Evolutionary conservation across 495 filamentous ascomycete genomes (phyloP).

Genomic region (Aspergillus hancockii): DNA sequence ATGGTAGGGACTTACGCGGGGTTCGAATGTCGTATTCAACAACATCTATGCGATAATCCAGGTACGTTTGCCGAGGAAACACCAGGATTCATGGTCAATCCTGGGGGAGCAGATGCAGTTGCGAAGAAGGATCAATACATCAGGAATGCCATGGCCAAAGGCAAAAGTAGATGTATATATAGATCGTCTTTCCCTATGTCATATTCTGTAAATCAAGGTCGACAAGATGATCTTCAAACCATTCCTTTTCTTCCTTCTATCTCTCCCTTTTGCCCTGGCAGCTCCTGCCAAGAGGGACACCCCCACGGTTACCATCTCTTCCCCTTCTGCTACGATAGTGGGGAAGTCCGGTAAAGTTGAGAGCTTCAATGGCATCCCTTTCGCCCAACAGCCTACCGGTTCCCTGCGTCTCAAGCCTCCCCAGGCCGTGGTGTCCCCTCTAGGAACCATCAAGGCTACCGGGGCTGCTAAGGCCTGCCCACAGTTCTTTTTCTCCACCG

Average conservation of each 20-base stretch:
- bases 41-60: not conserved
- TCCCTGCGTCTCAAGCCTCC: conserved; percentile 60
- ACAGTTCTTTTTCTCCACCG: conserved; percentile 50
- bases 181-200: not conserved
- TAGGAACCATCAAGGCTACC: conserved; percentile 54
- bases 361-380: conserved; percentile 65
- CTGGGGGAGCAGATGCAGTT: not conserved
- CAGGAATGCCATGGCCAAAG: not conserved
- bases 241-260: conserved; percentile 9
- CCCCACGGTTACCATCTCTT: conserved; percentile 47
- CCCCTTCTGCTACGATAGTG: conserved; percentile 51
- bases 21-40: not conserved
- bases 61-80: not conserved
- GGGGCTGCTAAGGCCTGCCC: conserved; percentile 53
- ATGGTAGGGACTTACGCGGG: not conserved
- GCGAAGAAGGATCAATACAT: not conserved
- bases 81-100: not conserved
- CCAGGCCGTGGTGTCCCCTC: conserved; percentile 47
- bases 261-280: conserved; percentile 12
- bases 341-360: conserved; percentile 46
- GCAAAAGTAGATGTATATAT: conserved; percentile 1
- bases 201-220: not conserved
- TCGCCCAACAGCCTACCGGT: conserved; percentile 60
- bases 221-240: conserved; percentile 13
- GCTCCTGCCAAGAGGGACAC: conserved; percentile 25